Base-by-base conservation (phyloP, 495 filamentous ascomycete genomes). In the Friedmanniomyces simplex region DNA sequence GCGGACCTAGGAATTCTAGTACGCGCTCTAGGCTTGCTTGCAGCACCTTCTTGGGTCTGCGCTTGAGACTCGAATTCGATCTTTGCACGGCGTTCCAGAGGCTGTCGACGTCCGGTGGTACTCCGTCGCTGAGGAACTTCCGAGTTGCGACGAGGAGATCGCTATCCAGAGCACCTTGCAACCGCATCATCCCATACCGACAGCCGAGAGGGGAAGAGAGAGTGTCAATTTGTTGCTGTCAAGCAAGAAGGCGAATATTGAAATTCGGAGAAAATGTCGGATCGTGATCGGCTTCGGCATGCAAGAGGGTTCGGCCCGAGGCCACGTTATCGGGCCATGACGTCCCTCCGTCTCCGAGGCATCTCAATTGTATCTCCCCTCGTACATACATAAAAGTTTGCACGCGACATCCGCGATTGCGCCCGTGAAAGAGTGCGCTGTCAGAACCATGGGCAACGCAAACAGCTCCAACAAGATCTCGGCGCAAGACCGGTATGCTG, bases 11-110 rank as follows among this genome's bases (percentile, higher is more conserved):
- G 14, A 91, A 81, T 22, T 81, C 81, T 28, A 98, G 74, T 1
- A 94, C 87, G 21, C 89, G 76, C 65, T 95, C 89, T 60, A 97
- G 87, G 47, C 88, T 86, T 63, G 89, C 84, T 67, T 95, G 87
- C 14, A 98, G 71, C 14, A 84, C 73, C 53, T 79, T 81, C 71
- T 93, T 95, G 7, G 85, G 87, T 61, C 84, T 84, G 14, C 90
- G 76, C 46, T 86, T 88, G 37, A 95, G 68, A 58, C 83, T 87
- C 0, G 89, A 95, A 65, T 95, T 96, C 3, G 88, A 94, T 60
- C 75, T 75, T 64, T 88, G 87, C 61, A 96, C 87, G 51, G 74
- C 74, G 14, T 89, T 85, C 67, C 90, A 93, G 11, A 94, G 80
- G 1, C 70, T 69, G 0, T 79, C 67, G 0, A 84, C 76, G 2